Evolutionary conservation across 2,329 filamentous ascomycete species (phyloP).

Genomic region (Apiospora aurea): DNA sequence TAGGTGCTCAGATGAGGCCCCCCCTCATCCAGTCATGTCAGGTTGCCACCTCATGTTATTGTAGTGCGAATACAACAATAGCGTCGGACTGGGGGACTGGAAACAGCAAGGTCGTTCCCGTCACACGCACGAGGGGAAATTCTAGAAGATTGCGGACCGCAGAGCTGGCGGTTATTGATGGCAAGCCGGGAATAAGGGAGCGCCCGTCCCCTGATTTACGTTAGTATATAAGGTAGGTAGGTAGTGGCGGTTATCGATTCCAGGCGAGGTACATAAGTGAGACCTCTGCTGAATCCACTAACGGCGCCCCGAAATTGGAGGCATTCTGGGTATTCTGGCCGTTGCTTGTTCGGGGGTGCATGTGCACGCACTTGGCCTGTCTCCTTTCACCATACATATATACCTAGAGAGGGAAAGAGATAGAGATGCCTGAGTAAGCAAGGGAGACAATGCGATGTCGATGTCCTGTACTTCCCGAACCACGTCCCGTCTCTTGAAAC

Average conservation of each 20-base stretch:
- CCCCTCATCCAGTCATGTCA: not conserved
- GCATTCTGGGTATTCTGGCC: not conserved
- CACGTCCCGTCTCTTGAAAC: not conserved
- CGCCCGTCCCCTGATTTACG: not conserved
- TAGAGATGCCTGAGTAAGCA: not conserved
- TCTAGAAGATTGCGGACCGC: conserved; percentile 21
- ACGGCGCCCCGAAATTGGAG: conserved; percentile 17
- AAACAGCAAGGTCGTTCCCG: conserved; percentile 2
- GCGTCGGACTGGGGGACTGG: conserved; percentile 3
- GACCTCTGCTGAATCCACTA: conserved; percentile 15
- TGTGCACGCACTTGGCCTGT: not conserved
- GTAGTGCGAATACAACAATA: not conserved
- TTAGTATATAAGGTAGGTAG: not conserved
- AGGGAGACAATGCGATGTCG: not conserved
- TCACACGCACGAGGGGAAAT: not conserved
- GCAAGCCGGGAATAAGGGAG: not conserved
- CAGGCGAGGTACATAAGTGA: not conserved
- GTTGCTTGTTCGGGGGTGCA: not conserved
- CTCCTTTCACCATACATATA: not conserved
- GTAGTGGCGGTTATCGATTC: not conserved
- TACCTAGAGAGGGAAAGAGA: not conserved
- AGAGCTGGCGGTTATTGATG: not conserved
- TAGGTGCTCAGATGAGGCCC: not conserved
- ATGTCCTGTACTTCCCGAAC: not conserved
- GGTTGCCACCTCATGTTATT: not conserved